These are phyloP conservation scores for Adansonia madagascariensis DNA, from an alignment of 441 rosid genomes.

Conservation along the genomic window DNA sequence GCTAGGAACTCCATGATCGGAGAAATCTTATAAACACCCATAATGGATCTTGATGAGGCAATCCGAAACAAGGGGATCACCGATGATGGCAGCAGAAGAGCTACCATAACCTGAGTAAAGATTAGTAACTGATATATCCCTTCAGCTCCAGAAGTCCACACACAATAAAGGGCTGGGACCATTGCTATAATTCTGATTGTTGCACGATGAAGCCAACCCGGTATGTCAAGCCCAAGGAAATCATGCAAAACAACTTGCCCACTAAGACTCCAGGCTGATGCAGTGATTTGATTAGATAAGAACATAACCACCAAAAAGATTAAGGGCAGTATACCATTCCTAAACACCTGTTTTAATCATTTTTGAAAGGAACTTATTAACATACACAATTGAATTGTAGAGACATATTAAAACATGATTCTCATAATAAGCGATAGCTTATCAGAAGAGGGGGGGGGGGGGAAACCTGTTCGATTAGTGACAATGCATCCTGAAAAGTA, in stretches of 20 bases:
- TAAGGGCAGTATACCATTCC: constrained; percentile 64
- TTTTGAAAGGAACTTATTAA: constrained; percentile 24
- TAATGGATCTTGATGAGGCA: constrained; percentile 85
- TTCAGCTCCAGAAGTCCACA: constrained; percentile 90
- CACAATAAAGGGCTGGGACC: constrained; percentile 81
- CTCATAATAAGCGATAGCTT: constrained; percentile 5
- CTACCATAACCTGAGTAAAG: constrained; percentile 77
- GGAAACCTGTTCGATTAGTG: constrained; percentile 87
- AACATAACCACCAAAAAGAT: constrained; percentile 64
- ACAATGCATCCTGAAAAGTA: constrained; percentile 89
- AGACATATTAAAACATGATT: constrained; percentile 2
- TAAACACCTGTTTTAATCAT: constrained; percentile 57
- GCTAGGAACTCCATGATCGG: constrained; percentile 72
- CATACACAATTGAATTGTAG: constrained; percentile 21
- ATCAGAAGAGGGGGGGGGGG: neutral
- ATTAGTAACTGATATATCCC: constrained; percentile 90
- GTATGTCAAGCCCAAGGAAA: constrained; percentile 77
- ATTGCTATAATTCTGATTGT: constrained; percentile 81
- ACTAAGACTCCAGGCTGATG: constrained; percentile 77
- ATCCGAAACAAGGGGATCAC: constrained; percentile 91
- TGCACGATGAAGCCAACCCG: constrained; percentile 88
- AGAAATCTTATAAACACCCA: constrained; percentile 85
- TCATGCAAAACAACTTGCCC: constrained; percentile 76
- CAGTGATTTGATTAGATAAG: constrained; percentile 72
- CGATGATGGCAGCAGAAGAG: constrained; percentile 87